Base-by-base conservation (phyloP, 768 basidiomycete species). In the Dioszegia hungarica region DNA sequence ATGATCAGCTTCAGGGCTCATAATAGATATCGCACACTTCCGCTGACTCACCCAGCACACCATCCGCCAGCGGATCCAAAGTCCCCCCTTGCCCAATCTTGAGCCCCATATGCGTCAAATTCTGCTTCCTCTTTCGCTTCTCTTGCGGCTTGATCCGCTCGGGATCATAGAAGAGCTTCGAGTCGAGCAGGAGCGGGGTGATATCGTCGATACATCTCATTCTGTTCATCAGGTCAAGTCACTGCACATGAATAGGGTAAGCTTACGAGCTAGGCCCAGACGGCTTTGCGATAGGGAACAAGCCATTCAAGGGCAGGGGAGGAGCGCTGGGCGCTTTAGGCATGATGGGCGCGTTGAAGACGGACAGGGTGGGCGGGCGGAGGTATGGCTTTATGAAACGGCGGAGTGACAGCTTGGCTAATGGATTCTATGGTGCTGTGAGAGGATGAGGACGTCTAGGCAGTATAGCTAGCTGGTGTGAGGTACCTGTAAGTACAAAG, bases 31-130 rank as follows among this genome's bases (percentile, higher is more conserved):
- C n/a, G n/a, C n/a, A n/a, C n/a, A n/a, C n/a, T n/a, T n/a, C n/a
- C n/a, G n/a, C n/a, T n/a, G n/a, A n/a, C 81, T 64, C 72, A 92
- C 92, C 90, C 61, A 97, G 79, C 15, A 95, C 90, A 40, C 94
- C 94, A 75, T 95, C 90, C 5, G 95, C 95, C 33, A 98, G 81
- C 15, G 95, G 95, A 79, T 99, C 95, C 47, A 99, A 79, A 3
- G 95, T 99, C 3, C 95, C 81, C 29, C 75, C 81, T 72, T 83
- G 82, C 24, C 78, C 77, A 68, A 81, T 80, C 60, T 80, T 81
- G 15, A 82, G 68, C 56, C 83, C 84, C 29, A 83, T 79, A 54
- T 83, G 82, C 31, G 82, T 69, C 24, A 67, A 80, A 41, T 86
- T 84, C 48, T 69, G 64, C 52, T 64, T 68, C 60, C 56, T 73